Percentiles rank a stretch among this genome's conserved stretches.
These are phyloP conservation scores for Pelagophyceae sp. DNA, from an alignment of 352 stramenopile genomes.

Conservation along the genomic window DNA sequence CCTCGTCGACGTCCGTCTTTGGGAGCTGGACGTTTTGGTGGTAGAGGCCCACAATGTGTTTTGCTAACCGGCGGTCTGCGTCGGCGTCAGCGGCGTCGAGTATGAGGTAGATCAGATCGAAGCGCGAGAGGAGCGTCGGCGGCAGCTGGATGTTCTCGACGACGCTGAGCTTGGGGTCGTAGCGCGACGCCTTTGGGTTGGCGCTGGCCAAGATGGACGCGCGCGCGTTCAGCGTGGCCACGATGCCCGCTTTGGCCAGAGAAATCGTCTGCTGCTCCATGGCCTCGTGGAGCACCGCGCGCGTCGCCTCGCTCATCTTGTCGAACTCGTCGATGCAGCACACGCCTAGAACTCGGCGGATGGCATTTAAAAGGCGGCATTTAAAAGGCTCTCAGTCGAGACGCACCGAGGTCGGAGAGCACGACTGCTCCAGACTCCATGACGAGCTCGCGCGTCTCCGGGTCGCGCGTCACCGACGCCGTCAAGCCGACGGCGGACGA, in stretches of 20 bases:
- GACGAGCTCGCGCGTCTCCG: constrained; percentile 92
- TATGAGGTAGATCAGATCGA: constrained; percentile 99
- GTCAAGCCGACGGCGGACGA: constrained; percentile 95
- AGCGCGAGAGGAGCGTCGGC: constrained; percentile 91
- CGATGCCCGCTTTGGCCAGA: constrained; percentile 96
- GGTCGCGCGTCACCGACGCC: constrained; percentile 82
- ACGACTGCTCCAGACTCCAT: constrained; percentile 93
- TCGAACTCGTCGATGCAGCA: constrained; percentile 99
- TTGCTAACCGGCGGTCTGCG: constrained; percentile 85
- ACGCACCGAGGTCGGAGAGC: constrained; percentile 86
- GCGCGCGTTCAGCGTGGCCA: constrained; percentile 91
- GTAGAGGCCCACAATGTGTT: constrained; percentile 94
- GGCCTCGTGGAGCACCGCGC: constrained; percentile 95
- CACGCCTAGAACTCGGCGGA: no score
- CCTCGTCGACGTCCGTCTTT: constrained; percentile 60
- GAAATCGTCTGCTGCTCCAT: constrained; percentile 98
- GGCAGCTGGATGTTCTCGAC: constrained; percentile 97
- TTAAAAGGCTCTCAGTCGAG: no score
- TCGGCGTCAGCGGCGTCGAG: constrained; percentile 88
- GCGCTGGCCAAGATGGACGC: constrained; percentile 96
- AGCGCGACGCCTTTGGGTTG: constrained; percentile 95
- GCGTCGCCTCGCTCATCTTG: constrained; percentile 95
- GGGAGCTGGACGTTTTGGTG: no score
- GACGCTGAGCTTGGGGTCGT: constrained; percentile 94
- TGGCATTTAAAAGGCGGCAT: no score